Conservation (phyloP, 1,284 basidiomycete genomes). For the Cutaneotrichosporon cyanovorans region DNA sequence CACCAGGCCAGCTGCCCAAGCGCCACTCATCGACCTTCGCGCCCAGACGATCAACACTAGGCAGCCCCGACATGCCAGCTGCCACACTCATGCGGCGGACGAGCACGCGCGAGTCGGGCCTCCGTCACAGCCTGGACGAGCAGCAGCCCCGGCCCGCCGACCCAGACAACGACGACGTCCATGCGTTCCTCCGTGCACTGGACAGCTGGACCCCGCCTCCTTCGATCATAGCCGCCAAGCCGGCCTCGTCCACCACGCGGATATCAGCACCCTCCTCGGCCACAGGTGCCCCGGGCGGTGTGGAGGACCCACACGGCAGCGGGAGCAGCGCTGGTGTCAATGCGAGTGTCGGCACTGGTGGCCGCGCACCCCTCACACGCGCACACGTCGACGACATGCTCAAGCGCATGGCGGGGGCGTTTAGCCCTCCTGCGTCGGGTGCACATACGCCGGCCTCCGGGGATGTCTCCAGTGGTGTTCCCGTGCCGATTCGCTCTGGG, state of each 20-base stretch:
- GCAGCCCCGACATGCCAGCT: no score
- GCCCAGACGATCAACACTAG: no score
- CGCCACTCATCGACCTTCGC: constrained; percentile 33
- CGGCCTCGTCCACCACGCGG: neutral
- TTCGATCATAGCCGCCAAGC: constrained; percentile 9
- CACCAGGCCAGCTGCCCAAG: constrained; percentile 19
- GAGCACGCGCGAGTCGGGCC: constrained; percentile 28
- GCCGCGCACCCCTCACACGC: constrained; percentile 34
- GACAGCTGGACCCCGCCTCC: constrained; percentile 39
- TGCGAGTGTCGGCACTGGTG: no score
- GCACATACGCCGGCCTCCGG: no score
- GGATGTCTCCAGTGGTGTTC: no score
- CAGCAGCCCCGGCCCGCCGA: constrained; percentile 7
- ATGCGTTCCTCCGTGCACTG: constrained; percentile 42
- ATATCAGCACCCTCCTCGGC: neutral
- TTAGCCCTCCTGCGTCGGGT: neutral
- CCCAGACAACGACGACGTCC: constrained; percentile 40
- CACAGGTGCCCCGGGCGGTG: neutral
- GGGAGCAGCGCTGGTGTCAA: constrained; percentile 2
- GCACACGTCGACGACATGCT: constrained; percentile 40
- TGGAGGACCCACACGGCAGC: neutral
- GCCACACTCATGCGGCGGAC: constrained; percentile 19
- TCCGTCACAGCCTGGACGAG: constrained; percentile 29
- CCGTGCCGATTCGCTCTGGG: no score
- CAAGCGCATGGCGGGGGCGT: constrained; percentile 36